These are phyloP conservation scores for Vigna angularis DNA, from an alignment of 306 rosid species.

Conservation along the genomic window DNA sequence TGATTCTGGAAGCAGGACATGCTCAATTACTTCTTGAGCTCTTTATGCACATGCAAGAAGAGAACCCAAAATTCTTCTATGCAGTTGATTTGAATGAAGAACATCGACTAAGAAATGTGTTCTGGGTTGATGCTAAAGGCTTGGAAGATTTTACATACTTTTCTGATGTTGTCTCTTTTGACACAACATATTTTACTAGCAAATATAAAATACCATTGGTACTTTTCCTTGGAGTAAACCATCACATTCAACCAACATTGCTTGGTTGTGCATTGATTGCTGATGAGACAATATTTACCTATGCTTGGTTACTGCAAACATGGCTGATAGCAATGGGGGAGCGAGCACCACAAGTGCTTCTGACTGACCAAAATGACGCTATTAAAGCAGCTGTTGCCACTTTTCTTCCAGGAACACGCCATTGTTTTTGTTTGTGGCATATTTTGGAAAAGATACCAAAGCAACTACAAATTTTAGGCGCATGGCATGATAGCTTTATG, in stretches of 20 bases:
- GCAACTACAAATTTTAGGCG: slow-evolving; percentile 56
- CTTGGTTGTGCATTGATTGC: slow-evolving; percentile 71
- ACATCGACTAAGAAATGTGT: slow-evolving; percentile 67
- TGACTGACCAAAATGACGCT: slow-evolving; percentile 64
- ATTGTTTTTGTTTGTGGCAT: slow-evolving; percentile 70
- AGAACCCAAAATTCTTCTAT: slow-evolving; percentile 66
- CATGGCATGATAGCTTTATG: slow-evolving; percentile 59
- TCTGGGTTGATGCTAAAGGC: slow-evolving; percentile 75
- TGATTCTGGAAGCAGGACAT: slow-evolving; percentile 62
- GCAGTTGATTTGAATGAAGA: slow-evolving; percentile 73
- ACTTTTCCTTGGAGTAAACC: slow-evolving; percentile 63
- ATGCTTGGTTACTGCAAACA: slow-evolving; percentile 68
- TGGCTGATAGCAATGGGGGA: slow-evolving; percentile 68
- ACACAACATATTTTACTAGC: slow-evolving; percentile 64
- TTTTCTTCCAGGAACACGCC: slow-evolving; percentile 63
- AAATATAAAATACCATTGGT: slow-evolving; percentile 68
- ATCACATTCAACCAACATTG: slow-evolving; percentile 63
- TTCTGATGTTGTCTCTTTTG: slow-evolving; percentile 66
- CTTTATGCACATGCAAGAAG: slow-evolving; percentile 69
- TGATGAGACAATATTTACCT: slow-evolving; percentile 57
- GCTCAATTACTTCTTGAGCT: slow-evolving; percentile 68
- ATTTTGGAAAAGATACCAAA: slow-evolving; percentile 67
- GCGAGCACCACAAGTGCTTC: slow-evolving; percentile 62
- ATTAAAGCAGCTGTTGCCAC: slow-evolving; percentile 62
- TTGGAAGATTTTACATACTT: slow-evolving; percentile 60